A percentile compares a stretch with the other conserved stretches of the same genome.
Conservation (phyloP, 2,329 filamentous ascomycete genomes). For the Lecanosticta acicola region DNA sequence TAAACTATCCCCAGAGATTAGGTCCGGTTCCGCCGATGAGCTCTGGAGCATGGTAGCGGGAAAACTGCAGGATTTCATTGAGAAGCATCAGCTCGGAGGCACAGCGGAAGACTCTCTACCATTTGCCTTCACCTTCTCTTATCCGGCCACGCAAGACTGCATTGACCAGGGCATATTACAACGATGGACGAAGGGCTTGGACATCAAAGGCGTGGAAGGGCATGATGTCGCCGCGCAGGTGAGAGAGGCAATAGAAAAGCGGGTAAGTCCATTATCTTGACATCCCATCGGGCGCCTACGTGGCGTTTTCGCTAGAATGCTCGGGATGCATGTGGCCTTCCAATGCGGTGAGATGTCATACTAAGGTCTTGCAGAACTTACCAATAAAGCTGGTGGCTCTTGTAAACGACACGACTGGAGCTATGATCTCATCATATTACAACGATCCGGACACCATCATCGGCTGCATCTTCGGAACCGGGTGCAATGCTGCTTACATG, state of each 20-base stretch:
- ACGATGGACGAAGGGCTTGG: constrained; percentile 96
- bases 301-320: too few relatives aligned
- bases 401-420: constrained; percentile 92
- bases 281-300: too few relatives aligned
- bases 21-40: constrained; percentile 77
- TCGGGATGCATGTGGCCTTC: too few relatives aligned
- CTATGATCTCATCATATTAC: constrained; percentile 83
- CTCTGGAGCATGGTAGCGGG: constrained; percentile 95
- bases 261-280: too few relatives aligned
- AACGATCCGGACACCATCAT: constrained; percentile 79
- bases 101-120: constrained; percentile 62
- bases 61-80: constrained; percentile 85
- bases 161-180: constrained; percentile 90
- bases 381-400: constrained; percentile 79
- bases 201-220: constrained; percentile 87
- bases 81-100: constrained; percentile 67
- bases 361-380: too few relatives aligned
- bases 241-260: constrained; percentile 67
- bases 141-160: constrained; percentile 86
- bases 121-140: constrained; percentile 94
- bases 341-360: background rate
- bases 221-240: constrained; percentile 86
- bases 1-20: constrained; percentile 88
- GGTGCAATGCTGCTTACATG: constrained; percentile 93
- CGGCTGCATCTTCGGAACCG: constrained; percentile 89